Conservation (phyloP, 2,329 filamentous ascomycete genomes). For the Stachybotrys chartarum region DNA sequence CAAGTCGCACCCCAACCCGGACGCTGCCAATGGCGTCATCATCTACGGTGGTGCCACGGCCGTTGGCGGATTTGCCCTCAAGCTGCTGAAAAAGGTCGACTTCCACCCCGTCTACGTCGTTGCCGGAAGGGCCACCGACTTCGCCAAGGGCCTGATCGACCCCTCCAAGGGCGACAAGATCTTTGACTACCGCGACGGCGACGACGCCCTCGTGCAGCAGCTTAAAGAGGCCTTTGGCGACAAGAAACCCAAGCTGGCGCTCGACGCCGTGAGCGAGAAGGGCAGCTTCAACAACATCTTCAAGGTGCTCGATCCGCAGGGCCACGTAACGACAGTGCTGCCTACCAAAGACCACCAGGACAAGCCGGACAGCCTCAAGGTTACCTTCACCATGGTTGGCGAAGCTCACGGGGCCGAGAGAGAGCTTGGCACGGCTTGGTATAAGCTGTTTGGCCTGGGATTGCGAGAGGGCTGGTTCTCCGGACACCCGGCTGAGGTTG, state of each 20-base stretch:
- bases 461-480: not conserved
- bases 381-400: not conserved
- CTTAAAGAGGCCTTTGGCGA: not conserved
- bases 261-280: not conserved
- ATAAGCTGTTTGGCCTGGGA: not conserved
- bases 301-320: not conserved
- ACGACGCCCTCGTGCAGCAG: not conserved
- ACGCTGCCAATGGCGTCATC: not conserved
- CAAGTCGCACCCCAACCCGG: conserved; percentile 9
- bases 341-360: not conserved
- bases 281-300: not conserved
- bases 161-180: not conserved
- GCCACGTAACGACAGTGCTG: not conserved
- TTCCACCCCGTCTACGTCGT: not conserved
- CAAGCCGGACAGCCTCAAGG: not conserved
- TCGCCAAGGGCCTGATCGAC: conserved; percentile 4
- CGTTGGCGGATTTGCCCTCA: not conserved
- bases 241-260: not conserved
- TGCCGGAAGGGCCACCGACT: conserved; percentile 2
- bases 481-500: not conserved
- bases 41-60: not conserved
- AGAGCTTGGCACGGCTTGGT: not conserved
- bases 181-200: not conserved
- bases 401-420: not conserved
- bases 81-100: not conserved